Evolutionary conservation across 306 rosid genomes (phyloP), one percentile per base, ranked within the genome.

Genomic region (Cotoneaster glaucophyllus): DNA sequence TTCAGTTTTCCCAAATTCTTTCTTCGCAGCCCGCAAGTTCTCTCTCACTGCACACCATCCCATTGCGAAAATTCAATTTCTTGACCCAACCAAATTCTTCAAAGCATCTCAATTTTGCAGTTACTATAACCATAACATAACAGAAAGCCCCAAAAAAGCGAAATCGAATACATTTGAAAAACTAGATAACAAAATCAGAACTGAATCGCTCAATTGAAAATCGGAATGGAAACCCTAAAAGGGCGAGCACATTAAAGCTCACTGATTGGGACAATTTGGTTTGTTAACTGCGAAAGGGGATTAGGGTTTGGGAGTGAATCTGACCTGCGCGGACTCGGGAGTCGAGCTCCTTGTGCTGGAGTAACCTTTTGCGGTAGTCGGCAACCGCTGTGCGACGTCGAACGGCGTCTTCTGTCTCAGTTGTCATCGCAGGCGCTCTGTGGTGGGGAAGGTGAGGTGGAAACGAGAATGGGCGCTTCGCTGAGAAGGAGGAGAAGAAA

Each of bases 1-100:
- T 85, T 92, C 99, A n/a, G 99, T 92, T 82, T 90, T 96, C 80
- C 87, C 87, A 83, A 89, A 96, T 81, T 92, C 99, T 73, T 89
- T 89, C 91, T 89, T 96, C 0, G 97, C 81, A 70, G 74, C 87
- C 69, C 93, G 86, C 81, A 89, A 78, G 45, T 89, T 90, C 81
- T 92, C 98, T 86, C 92, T 84, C 63, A 89, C 99, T 96, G 97
- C 75, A 85, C 54, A 61, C 74, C 44, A 67, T 12, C 71, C 21
- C 28, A 53, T 83, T 25, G 48, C 43, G 11, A 24, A 41, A 52
- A 65, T 64, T 26, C 44, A 72, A 73, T 17, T 34, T 13, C 44
- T 6, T 50, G 25, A 37, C 57, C 58, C 58, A 25, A 71, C n/a
- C 11, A 19, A 50, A 22, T 9, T 57, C 21, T 21, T 31, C 65